These are phyloP conservation scores for Exobasidium rhododendri DNA, from an alignment of 1,284 basidiomycete species.

Conservation along the genomic window DNA sequence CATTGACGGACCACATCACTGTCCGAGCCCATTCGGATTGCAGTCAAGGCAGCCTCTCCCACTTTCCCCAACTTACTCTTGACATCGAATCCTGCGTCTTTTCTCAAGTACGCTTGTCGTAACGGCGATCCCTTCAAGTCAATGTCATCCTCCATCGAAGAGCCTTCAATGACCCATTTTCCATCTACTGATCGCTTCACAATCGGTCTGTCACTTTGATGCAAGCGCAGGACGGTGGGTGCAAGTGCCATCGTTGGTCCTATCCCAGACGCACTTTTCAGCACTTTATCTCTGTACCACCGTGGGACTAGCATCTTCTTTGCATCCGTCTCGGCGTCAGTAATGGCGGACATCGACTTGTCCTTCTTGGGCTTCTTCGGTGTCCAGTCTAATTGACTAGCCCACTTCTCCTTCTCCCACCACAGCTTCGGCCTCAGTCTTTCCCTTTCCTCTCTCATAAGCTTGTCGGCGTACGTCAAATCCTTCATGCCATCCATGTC, in stretches of 20 bases:
- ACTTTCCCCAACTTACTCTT: slow-evolving; percentile 5
- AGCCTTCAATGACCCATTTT: slow-evolving; percentile 9
- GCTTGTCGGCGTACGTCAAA: slow-evolving; percentile 9
- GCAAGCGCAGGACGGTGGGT: slow-evolving; percentile 27
- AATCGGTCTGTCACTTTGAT: slow-evolving; percentile 30
- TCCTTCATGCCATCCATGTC: not conserved
- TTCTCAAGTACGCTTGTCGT: slow-evolving; percentile 10
- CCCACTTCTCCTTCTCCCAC: slow-evolving; percentile 79
- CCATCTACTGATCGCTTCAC: slow-evolving; percentile 12
- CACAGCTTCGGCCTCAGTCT: slow-evolving; percentile 23
- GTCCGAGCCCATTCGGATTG: slow-evolving; percentile 10
- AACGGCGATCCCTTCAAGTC: slow-evolving; percentile 17
- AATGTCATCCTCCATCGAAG: not conserved
- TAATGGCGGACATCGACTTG: slow-evolving; percentile 10
- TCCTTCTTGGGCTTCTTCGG: slow-evolving; percentile 72
- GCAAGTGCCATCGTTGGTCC: slow-evolving; percentile 9
- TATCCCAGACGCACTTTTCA: slow-evolving; percentile 16
- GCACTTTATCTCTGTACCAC: slow-evolving; percentile 42
- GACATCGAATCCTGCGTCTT: not conserved
- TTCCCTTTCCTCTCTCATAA: slow-evolving; percentile 23
- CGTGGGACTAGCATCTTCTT: slow-evolving; percentile 23
- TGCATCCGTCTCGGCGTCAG: slow-evolving; percentile 8
- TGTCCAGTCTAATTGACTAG: slow-evolving; percentile 90
- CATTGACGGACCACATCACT: slow-evolving; percentile 14
- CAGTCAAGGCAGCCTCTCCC: slow-evolving; percentile 19